Conservation (phyloP, 2,329 filamentous ascomycete genomes). For the Karstenula rhodostoma region DNA sequence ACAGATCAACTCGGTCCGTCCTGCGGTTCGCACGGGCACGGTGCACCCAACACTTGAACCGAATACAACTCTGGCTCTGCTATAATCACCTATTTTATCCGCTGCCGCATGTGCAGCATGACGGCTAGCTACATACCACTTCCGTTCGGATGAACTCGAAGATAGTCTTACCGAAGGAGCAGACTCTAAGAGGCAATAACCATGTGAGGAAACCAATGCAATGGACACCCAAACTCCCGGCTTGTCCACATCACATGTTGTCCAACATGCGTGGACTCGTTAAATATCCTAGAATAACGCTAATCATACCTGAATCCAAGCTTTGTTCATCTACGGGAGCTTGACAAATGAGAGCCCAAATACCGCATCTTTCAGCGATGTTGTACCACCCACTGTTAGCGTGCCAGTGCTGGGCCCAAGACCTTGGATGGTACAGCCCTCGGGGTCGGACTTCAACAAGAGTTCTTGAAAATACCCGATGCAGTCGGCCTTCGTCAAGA, state of each 20-base stretch:
- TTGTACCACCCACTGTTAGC: conserved; percentile 32
- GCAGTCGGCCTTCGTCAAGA: conserved; percentile 37
- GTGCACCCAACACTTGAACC: too few relatives aligned
- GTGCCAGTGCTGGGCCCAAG: conserved; percentile 32
- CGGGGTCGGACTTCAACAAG: conserved; percentile 25
- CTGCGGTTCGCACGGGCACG: too few relatives aligned
- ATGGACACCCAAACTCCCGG: neutral
- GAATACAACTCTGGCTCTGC: too few relatives aligned
- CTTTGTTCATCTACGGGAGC: neutral
- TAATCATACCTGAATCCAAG: neutral
- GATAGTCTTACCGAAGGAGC: neutral
- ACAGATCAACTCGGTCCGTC: neutral
- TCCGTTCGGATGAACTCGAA: too few relatives aligned
- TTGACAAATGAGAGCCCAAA: conserved; percentile 23
- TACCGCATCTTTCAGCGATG: conserved; percentile 30
- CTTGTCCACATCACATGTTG: neutral
- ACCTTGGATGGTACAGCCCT: conserved; percentile 29
- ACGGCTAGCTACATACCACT: too few relatives aligned
- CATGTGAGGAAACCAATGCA: neutral
- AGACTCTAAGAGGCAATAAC: neutral
- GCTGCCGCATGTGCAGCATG: too few relatives aligned
- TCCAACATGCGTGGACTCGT: neutral
- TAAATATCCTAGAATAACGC: neutral
- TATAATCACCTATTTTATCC: too few relatives aligned
- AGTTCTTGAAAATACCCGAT: conserved; percentile 39